phyloP scores from a whole-genome alignment of 371 early-diverging fungal genomes.

The Blakeslea trispora region DNA sequence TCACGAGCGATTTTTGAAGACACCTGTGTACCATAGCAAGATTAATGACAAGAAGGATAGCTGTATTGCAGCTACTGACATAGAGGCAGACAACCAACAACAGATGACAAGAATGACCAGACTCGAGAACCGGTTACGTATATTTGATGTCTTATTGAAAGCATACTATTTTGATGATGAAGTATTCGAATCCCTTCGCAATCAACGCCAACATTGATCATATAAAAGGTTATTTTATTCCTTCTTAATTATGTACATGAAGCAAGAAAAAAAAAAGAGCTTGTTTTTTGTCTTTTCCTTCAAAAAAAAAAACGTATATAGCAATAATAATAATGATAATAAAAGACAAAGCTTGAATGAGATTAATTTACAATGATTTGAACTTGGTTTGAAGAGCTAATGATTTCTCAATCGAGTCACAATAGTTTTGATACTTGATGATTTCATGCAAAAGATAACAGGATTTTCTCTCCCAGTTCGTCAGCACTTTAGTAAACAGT shows the following conservation, averaged over 20 bases:
- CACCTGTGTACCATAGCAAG: background rate
- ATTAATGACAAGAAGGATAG: background rate
- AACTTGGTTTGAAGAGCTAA: slow-evolving; percentile 36
- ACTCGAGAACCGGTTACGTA: slow-evolving; percentile 37
- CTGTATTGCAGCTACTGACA: background rate
- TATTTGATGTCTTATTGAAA: slow-evolving; percentile 39
- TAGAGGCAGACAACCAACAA: slow-evolving; percentile 8
- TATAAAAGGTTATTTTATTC: too few species aligned
- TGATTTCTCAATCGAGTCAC: slow-evolving; percentile 73
- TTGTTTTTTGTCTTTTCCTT: too few species aligned
- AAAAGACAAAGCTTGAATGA: too few species aligned
- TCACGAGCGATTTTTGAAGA: slow-evolving; percentile 21
- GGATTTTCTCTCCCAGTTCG: slow-evolving; percentile 86
- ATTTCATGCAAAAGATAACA: slow-evolving; percentile 82
- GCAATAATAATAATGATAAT: too few species aligned
- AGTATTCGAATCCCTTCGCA: slow-evolving; percentile 30
- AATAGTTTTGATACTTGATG: slow-evolving; percentile 87
- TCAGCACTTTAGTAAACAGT: slow-evolving; percentile 63
- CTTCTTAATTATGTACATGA: too few species aligned
- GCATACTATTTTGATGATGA: slow-evolving; percentile 46
- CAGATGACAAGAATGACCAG: slow-evolving; percentile 23
- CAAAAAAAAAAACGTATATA: too few species aligned
- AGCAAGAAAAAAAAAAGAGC: too few species aligned
- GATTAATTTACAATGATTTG: too few species aligned
- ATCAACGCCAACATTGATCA: background rate